Evolutionary conservation across 2,329 filamentous ascomycete species (phyloP).

Genomic region (Macrophomina phaseolina): DNA sequence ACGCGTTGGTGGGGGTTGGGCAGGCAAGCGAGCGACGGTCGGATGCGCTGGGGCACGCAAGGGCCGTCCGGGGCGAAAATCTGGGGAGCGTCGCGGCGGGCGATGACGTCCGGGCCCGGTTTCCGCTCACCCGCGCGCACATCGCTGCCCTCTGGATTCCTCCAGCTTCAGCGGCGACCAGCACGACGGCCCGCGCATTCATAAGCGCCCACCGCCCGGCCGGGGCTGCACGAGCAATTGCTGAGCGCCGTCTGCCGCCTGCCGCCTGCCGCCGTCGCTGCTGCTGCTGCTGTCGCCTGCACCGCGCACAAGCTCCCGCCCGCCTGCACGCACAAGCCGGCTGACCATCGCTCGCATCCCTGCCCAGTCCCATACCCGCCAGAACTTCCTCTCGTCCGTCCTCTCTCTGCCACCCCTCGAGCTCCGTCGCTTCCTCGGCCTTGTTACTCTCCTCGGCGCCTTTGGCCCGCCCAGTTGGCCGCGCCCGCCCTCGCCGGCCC

Average conservation of each 20-base stretch:
- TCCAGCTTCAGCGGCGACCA: no score
- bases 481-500: not conserved
- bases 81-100: slow-evolving; percentile 8
- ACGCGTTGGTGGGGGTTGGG: no score
- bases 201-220: slow-evolving; percentile 4
- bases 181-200: not conserved
- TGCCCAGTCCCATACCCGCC: not conserved
- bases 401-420: not conserved
- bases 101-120: not conserved
- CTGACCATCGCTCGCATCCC: slow-evolving; percentile 22
- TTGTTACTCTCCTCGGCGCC: slow-evolving; percentile 23
- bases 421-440: slow-evolving; percentile 5
- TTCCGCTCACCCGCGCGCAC: slow-evolving; percentile 17
- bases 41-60: no score
- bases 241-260: no score
- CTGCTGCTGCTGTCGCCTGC: not conserved
- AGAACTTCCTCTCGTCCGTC: slow-evolving; percentile 29
- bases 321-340: not conserved
- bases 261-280: no score
- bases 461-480: slow-evolving; percentile 11
- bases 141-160: not conserved
- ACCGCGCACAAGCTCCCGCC: slow-evolving; percentile 16
- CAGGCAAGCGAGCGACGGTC: no score
- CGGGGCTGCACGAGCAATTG: not conserved
- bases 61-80: slow-evolving; percentile 2